phyloP scores from a whole-genome alignment of 768 basidiomycete species.

The Suillus subaureus region DNA sequence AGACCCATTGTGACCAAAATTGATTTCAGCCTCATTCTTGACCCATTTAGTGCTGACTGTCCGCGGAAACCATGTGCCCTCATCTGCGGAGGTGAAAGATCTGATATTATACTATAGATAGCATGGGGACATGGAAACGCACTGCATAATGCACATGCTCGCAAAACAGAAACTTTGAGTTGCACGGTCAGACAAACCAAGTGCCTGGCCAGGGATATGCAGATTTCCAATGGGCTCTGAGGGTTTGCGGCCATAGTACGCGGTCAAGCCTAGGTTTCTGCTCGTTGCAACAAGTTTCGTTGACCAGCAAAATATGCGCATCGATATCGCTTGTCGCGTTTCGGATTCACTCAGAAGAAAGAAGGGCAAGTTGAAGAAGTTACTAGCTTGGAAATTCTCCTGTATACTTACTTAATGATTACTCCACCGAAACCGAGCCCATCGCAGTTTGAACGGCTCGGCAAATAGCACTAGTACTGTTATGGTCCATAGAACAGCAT shows the following conservation, averaged over 20 bases:
- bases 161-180: background rate
- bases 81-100: slow-evolving; percentile 30
- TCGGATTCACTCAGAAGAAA: slow-evolving; percentile 4
- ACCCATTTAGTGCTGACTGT: slow-evolving; percentile 24
- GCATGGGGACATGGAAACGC: slow-evolving; percentile 13
- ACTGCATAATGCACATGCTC: slow-evolving; percentile 9
- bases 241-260: background rate
- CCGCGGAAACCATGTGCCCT: slow-evolving; percentile 34
- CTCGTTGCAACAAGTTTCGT: background rate
- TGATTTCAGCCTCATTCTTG: slow-evolving; percentile 27
- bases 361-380: background rate
- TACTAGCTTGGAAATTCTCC: background rate
- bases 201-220: background rate
- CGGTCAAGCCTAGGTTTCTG: background rate
- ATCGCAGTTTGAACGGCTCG: slow-evolving; percentile 3
- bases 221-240: background rate
- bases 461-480: background rate
- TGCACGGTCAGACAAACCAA: background rate
- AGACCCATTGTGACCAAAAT: slow-evolving; percentile 22
- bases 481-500: background rate
- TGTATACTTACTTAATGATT: slow-evolving; percentile 5
- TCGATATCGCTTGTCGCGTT: background rate
- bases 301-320: background rate
- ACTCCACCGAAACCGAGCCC: background rate
- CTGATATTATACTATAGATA: slow-evolving; percentile 16